Evolutionary conservation across 23 red algal species (phyloP).

Genomic region (Gracilaria domingensis): DNA sequence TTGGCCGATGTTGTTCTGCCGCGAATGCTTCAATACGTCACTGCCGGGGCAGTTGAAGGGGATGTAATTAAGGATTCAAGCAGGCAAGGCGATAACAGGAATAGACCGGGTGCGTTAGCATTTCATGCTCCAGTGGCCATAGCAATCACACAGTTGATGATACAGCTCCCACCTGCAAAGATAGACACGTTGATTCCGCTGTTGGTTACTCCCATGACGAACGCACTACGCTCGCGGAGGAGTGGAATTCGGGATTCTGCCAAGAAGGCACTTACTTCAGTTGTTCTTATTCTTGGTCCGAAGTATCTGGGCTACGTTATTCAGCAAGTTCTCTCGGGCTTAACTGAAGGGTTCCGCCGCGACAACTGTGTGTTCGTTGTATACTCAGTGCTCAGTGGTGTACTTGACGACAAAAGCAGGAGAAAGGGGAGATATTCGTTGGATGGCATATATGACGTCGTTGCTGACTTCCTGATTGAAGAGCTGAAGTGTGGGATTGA

Average conservation of each 20-base stretch:
- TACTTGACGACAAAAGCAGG: not conserved
- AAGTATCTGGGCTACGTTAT: slow-evolving; percentile 69
- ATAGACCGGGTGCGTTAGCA: slow-evolving; percentile 8
- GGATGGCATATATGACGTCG: slow-evolving; percentile 26
- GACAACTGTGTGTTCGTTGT: slow-evolving; percentile 62
- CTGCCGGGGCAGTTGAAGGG: slow-evolving; percentile 53
- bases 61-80: slow-evolving; percentile 22
- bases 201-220: slow-evolving; percentile 59
- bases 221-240: slow-evolving; percentile 69
- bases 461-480: slow-evolving; percentile 49
- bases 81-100: not conserved
- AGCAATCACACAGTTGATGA: slow-evolving; percentile 59
- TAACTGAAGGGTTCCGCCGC: slow-evolving; percentile 58
- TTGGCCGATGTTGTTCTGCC: slow-evolving; percentile 33
- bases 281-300: slow-evolving; percentile 60
- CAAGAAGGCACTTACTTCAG: slow-evolving; percentile 54
- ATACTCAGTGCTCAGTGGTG: slow-evolving; percentile 51
- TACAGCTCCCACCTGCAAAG: slow-evolving; percentile 9
- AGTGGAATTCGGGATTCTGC: slow-evolving; percentile 65
- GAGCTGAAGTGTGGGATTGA: slow-evolving; percentile 50
- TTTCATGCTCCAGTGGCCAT: slow-evolving; percentile 71
- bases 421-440: slow-evolving; percentile 5
- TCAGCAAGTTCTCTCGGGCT: slow-evolving; percentile 50
- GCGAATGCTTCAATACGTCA: slow-evolving; percentile 60
- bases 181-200: slow-evolving; percentile 41